Percentiles rank a stretch among this genome's conserved stretches.
These are phyloP conservation scores for Barnettozyma sucrosica DNA, from an alignment of 805 yeast genomes.

Conservation along the genomic window DNA sequence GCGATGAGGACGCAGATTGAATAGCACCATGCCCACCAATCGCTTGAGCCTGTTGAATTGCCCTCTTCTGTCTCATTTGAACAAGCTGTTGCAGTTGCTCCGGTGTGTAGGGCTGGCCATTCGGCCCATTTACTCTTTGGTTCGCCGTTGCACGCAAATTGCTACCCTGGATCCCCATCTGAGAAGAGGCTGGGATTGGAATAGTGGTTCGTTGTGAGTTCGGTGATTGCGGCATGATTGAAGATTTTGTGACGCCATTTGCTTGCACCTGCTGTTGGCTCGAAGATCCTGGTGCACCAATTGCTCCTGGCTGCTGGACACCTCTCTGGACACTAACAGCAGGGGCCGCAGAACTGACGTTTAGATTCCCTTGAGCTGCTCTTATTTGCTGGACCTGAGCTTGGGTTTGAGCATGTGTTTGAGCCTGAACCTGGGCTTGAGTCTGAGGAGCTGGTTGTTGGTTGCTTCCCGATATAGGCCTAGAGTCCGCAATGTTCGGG, in stretches of 20 bases:
- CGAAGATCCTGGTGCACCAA: background rate
- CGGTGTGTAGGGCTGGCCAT: constrained; percentile 51
- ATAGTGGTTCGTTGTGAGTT: constrained; percentile 5
- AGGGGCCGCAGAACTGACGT: background rate
- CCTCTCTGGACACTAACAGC: background rate
- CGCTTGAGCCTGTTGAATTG: constrained; percentile 12
- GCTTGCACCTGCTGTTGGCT: background rate
- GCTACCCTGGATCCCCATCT: background rate
- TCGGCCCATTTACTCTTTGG: constrained; percentile 28
- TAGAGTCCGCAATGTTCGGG: constrained; percentile 7
- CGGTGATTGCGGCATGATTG: constrained; percentile 14
- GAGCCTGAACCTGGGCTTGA: constrained; percentile 8
- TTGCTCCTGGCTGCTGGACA: background rate
- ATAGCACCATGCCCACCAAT: background rate
- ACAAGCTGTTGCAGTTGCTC: constrained; percentile 57
- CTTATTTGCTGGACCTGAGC: background rate
- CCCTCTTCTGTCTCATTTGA: constrained; percentile 31
- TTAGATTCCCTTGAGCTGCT: background rate
- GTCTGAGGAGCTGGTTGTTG: constrained; percentile 5
- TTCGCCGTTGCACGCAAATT: constrained; percentile 4
- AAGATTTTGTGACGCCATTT: too few species aligned
- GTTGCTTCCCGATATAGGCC: constrained; percentile 5
- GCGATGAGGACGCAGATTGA: constrained; percentile 14
- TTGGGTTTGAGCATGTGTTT: constrained; percentile 2
- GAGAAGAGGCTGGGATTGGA: constrained; percentile 2